A percentile compares a stretch with the other conserved stretches of the same genome.
Evolutionary conservation across 768 basidiomycete species (phyloP).

Genomic region (Tubosaeta brunneosetosa): DNA sequence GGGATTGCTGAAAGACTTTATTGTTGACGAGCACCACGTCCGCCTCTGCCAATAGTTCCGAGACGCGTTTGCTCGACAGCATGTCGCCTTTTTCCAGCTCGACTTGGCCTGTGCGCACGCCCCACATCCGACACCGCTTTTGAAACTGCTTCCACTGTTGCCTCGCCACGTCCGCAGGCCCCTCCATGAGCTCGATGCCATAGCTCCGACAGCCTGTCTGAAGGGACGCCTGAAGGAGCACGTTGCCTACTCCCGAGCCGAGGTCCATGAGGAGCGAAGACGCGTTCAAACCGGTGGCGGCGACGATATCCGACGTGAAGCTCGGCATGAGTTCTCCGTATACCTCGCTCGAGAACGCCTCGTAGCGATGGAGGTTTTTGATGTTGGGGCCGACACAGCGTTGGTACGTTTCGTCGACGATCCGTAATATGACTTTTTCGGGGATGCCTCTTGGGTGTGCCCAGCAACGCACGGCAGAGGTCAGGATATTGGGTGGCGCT

Average conservation of each 20-base stretch:
- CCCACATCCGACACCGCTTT: slow-evolving; percentile 88
- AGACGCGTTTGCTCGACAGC: slow-evolving; percentile 60
- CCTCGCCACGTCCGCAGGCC: slow-evolving; percentile 75
- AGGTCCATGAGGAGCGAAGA: slow-evolving; percentile 75
- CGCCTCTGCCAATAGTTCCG: slow-evolving; percentile 68
- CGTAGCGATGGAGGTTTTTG: slow-evolving; percentile 73
- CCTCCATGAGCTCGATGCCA: slow-evolving; percentile 75
- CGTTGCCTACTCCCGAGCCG: slow-evolving; percentile 84
- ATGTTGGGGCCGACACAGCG: slow-evolving; percentile 88
- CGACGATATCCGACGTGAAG: slow-evolving; percentile 54
- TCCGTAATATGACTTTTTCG: slow-evolving; percentile 61
- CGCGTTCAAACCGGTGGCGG: slow-evolving; percentile 45
- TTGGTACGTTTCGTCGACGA: slow-evolving; percentile 91
- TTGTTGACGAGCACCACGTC: slow-evolving; percentile 92
- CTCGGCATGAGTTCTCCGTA: slow-evolving; percentile 88
- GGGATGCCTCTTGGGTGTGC: slow-evolving; percentile 44
- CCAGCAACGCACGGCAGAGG: slow-evolving; percentile 46
- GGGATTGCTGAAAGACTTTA: slow-evolving; percentile 70
- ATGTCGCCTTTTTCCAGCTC: slow-evolving; percentile 87
- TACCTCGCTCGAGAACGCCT: slow-evolving; percentile 77
- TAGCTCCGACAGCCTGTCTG: slow-evolving; percentile 75
- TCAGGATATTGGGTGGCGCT: slow-evolving; percentile 44
- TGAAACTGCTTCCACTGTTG: slow-evolving; percentile 71
- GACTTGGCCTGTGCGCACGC: slow-evolving; percentile 67
- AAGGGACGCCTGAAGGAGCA: slow-evolving; percentile 74